Percentiles rank a stretch among this genome's conserved stretches.
These are phyloP conservation scores for Venturia nashicola DNA, from an alignment of 2,329 filamentous ascomycete genomes.

Conservation along the genomic window DNA sequence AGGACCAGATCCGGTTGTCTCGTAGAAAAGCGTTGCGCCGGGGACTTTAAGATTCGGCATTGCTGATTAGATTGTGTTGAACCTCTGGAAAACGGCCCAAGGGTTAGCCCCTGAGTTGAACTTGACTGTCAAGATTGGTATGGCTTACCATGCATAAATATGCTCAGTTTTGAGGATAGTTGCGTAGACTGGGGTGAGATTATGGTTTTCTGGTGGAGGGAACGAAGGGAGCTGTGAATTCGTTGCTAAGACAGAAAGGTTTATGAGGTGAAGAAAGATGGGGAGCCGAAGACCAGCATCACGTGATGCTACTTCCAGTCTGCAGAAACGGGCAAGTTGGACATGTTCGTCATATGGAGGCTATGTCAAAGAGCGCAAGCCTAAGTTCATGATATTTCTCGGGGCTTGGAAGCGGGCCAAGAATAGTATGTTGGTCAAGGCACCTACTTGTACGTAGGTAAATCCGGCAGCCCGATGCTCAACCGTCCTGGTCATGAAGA, in stretches of 20 bases:
- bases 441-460: too few relatives aligned
- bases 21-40: slow-evolving; percentile 19
- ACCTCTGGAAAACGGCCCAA: neutral
- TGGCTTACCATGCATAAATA: neutral
- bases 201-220: too few relatives aligned
- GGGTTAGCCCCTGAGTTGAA: neutral
- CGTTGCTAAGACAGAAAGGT: neutral
- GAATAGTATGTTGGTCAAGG: too few relatives aligned
- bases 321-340: too few relatives aligned
- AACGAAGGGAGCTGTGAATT: neutral
- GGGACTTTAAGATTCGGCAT: slow-evolving; percentile 15
- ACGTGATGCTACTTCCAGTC: too few relatives aligned
- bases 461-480: too few relatives aligned
- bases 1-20: slow-evolving; percentile 19
- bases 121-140: neutral
- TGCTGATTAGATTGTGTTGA: neutral
- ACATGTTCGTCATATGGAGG: too few relatives aligned
- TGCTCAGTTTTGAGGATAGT: neutral
- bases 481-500: too few relatives aligned
- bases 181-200: neutral
- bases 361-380: too few relatives aligned
- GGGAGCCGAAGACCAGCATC: neutral
- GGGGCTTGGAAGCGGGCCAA: too few relatives aligned
- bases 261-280: too few relatives aligned
- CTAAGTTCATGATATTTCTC: too few relatives aligned